These are phyloP conservation scores for Cyclotella baltica DNA, from an alignment of 108 stramenopile genomes.

Conservation along the genomic window DNA sequence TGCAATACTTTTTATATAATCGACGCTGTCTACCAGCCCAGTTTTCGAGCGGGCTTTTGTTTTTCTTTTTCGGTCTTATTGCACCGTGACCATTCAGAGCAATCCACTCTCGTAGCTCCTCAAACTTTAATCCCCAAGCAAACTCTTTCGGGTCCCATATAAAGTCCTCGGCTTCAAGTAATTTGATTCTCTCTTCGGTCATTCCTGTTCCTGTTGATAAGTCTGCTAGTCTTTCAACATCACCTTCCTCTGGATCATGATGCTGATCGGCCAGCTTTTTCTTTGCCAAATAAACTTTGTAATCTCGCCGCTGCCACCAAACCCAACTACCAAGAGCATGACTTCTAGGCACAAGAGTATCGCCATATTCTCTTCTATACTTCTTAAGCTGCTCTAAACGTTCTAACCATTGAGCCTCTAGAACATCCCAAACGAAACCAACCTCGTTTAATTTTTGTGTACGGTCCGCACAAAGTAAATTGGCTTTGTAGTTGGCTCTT, in stretches of 20 bases:
- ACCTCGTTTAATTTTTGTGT: constrained; percentile 39
- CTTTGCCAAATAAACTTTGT: constrained; percentile 30
- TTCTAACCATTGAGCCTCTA: constrained; percentile 49
- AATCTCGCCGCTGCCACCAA: constrained; percentile 51
- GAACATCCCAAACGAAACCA: constrained; percentile 51
- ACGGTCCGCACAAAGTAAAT: constrained; percentile 25
- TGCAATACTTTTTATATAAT: constrained; percentile 54
- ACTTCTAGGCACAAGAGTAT: constrained; percentile 58
- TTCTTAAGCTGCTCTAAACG: constrained; percentile 36
- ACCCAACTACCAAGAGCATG: constrained; percentile 65
- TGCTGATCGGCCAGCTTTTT: constrained; percentile 22
- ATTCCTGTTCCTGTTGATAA: constrained; percentile 30
- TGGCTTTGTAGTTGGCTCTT: neutral
- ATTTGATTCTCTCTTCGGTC: constrained; percentile 44
- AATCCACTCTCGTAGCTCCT: constrained; percentile 30
- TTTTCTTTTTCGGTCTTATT: constrained; percentile 15
- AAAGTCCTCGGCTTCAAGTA: constrained; percentile 39
- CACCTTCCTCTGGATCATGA: neutral
- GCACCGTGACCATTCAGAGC: constrained; percentile 34
- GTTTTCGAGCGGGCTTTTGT: constrained; percentile 57
- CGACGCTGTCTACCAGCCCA: constrained; percentile 77
- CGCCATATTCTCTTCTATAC: constrained; percentile 55
- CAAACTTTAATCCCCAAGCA: constrained; percentile 31
- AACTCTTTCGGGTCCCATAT: constrained; percentile 42
- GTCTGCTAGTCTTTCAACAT: constrained; percentile 14